Percentiles rank a stretch among this genome's conserved stretches.
Evolutionary conservation across 1,139 yeast genomes (phyloP).

Genomic region (Geotrichum macrosporum): DNA sequence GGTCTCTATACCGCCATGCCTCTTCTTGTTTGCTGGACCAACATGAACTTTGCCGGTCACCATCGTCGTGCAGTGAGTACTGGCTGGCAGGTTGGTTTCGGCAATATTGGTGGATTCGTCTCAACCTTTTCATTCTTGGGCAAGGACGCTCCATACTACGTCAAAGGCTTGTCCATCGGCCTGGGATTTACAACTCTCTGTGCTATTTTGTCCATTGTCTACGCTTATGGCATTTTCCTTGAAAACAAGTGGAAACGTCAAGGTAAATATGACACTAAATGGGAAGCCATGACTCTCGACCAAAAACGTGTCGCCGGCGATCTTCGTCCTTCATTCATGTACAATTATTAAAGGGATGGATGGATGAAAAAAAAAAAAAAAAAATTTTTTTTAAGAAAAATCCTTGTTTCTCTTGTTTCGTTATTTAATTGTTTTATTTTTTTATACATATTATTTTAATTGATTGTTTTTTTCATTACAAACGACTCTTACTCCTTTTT

Average conservation of each 20-base stretch:
- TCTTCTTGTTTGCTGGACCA: constrained; percentile 65
- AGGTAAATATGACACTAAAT: constrained; percentile 40
- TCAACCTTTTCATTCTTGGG: constrained; percentile 59
- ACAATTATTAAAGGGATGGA: constrained; percentile 47
- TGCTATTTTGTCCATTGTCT: constrained; percentile 47
- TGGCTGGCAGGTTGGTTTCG: constrained; percentile 75
- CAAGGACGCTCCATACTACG: constrained; percentile 56
- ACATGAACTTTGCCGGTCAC: constrained; percentile 67
- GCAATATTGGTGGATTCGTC: constrained; percentile 78
- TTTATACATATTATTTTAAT: no score
- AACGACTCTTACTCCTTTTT: no score
- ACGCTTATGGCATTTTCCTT: constrained; percentile 39
- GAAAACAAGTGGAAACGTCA: constrained; percentile 39
- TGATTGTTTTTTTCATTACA: no score
- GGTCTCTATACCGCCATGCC: constrained; percentile 78
- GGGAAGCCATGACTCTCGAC: constrained; percentile 43
- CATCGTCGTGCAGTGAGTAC: constrained; percentile 66
- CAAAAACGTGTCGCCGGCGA: constrained; percentile 58
- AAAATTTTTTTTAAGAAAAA: no score
- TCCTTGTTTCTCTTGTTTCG: no score
- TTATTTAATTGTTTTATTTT: no score
- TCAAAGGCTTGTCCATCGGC: constrained; percentile 55
- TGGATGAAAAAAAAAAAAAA: no score
- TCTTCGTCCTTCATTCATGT: constrained; percentile 55
- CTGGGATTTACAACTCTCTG: constrained; percentile 48